These are phyloP conservation scores for Colletotrichum limetticola DNA, from an alignment of 2,329 filamentous ascomycete genomes.

Conservation along the genomic window DNA sequence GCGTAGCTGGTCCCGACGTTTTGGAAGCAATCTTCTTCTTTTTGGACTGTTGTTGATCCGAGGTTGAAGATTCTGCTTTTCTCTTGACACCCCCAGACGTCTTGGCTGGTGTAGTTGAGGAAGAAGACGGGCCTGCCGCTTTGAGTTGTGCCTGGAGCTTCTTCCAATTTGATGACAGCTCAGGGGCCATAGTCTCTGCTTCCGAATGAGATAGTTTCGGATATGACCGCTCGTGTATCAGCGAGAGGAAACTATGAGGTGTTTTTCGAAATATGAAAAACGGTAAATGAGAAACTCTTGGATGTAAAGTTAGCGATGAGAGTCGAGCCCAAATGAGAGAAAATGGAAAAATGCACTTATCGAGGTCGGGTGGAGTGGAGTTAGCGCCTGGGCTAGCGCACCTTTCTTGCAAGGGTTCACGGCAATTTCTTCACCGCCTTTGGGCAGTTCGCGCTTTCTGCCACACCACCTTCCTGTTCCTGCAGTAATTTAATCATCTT, in stretches of 20 bases:
- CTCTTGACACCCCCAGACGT: conserved; percentile 50
- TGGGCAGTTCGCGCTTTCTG: conserved; percentile 28
- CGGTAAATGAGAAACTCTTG: background rate
- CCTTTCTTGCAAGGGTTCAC: conserved; percentile 4
- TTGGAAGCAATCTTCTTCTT: conserved; percentile 41
- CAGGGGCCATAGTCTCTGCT: conserved; percentile 51
- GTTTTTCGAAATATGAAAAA: background rate
- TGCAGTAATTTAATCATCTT: background rate
- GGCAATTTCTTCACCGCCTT: conserved; percentile 27
- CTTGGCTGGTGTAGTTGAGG: conserved; percentile 45
- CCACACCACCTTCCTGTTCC: conserved; percentile 25
- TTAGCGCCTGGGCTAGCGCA: too few species aligned
- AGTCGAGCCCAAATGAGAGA: background rate
- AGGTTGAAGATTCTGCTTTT: conserved; percentile 48
- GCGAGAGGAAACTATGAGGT: background rate
- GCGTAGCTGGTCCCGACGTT: conserved; percentile 30
- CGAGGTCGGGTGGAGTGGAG: background rate
- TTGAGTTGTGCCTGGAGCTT: conserved; percentile 74
- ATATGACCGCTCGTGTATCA: background rate
- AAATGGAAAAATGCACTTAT: conserved; percentile 30
- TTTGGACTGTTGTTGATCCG: conserved; percentile 41
- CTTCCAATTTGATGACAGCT: conserved; percentile 80
- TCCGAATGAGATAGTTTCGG: background rate
- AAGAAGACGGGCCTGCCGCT: conserved; percentile 51
- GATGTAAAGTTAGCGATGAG: background rate